Conservation (phyloP, 768 basidiomycete genomes). For the Ramaria sp. region DNA sequence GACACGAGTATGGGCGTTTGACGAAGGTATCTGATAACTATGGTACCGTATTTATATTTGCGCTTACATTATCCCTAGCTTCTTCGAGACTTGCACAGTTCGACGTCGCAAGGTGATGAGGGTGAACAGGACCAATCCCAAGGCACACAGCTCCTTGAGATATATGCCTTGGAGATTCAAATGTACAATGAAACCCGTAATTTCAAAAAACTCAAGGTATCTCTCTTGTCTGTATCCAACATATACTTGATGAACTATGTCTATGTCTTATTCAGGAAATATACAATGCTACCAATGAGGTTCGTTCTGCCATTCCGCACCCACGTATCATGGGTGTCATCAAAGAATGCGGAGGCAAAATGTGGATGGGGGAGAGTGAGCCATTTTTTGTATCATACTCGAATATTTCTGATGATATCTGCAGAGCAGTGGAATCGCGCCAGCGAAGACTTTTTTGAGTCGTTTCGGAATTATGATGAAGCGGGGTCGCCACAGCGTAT, state of each 20-base stretch:
- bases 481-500: slow-evolving; percentile 94
- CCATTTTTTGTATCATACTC: no score
- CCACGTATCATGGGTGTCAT: slow-evolving; percentile 98
- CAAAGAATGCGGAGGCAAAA: slow-evolving; percentile 98
- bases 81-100: slow-evolving; percentile 61
- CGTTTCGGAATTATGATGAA: slow-evolving; percentile 97
- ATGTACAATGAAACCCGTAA: slow-evolving; percentile 98
- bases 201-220: slow-evolving; percentile 89
- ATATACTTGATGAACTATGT: slow-evolving; percentile 1
- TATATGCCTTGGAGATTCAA: slow-evolving; percentile 97
- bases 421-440: slow-evolving; percentile 93
- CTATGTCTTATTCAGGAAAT: slow-evolving; percentile 69
- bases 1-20: slow-evolving; percentile 80
- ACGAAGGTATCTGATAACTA: slow-evolving; percentile 44
- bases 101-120: slow-evolving; percentile 52
- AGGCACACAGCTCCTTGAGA: slow-evolving; percentile 89
- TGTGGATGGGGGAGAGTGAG: slow-evolving; percentile 99
- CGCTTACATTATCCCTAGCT: slow-evolving; percentile 33
- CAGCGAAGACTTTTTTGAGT: slow-evolving; percentile 97
- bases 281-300: slow-evolving; percentile 87
- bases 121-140: slow-evolving; percentile 80
- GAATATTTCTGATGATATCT: background rate
- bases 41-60: background rate
- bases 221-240: background rate
- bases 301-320: slow-evolving; percentile 95